Percentiles rank a stretch among this genome's conserved stretches.
phyloP scores from a whole-genome alignment of 352 stramenopile genomes.

The Saprolegnia parasitica region DNA sequence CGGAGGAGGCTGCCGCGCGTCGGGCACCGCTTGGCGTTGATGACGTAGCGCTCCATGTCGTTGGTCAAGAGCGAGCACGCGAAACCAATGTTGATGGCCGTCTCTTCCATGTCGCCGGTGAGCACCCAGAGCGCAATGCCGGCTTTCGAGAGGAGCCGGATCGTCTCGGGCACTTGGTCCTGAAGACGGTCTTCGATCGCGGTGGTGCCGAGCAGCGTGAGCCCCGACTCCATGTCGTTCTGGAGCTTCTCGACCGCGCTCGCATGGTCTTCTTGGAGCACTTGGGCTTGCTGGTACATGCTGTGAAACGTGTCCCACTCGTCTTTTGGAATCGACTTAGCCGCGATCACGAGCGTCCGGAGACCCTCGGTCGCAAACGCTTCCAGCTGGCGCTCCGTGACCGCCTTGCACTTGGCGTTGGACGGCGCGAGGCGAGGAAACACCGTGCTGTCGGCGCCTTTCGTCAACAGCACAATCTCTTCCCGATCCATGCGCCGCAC shows the following conservation, averaged over 20 bases:
- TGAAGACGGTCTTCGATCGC: constrained; percentile 86
- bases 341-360: constrained; percentile 81
- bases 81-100: constrained; percentile 86
- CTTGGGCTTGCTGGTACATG: constrained; percentile 55
- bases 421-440: constrained; percentile 58
- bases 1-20: constrained; percentile 64
- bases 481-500: constrained; percentile 52
- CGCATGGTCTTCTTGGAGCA: constrained; percentile 32
- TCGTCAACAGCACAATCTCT: constrained; percentile 69
- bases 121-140: constrained; percentile 86
- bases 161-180: constrained; percentile 73
- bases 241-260: constrained; percentile 53
- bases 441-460: constrained; percentile 80
- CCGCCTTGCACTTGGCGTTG: constrained; percentile 39
- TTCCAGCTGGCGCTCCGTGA: constrained; percentile 68
- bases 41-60: constrained; percentile 90
- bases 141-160: constrained; percentile 65
- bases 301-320: constrained; percentile 67
- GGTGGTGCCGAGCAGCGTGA: constrained; percentile 74
- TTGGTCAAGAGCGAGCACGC: constrained; percentile 85
- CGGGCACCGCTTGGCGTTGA: constrained; percentile 61
- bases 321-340: constrained; percentile 48
- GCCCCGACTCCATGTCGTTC: constrained; percentile 69
- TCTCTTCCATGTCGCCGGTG: constrained; percentile 87
- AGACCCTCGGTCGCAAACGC: constrained; percentile 81